A percentile compares a stretch with the other conserved stretches of the same genome.
These are phyloP conservation scores for Austroboletus novae-zelandiae DNA, from an alignment of 1,284 basidiomycete species.

Conservation along the genomic window DNA sequence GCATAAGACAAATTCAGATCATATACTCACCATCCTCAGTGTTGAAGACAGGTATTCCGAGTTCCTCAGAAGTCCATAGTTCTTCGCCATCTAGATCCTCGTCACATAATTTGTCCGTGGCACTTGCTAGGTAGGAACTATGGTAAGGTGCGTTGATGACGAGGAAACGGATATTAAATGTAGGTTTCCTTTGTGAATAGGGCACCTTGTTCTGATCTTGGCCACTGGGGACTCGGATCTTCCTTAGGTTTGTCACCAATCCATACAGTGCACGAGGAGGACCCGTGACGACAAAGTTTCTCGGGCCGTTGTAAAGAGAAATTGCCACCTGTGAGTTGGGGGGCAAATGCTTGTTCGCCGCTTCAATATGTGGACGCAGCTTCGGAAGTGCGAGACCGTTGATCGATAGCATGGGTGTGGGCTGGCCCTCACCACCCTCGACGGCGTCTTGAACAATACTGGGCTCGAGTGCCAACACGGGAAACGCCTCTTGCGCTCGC, in stretches of 20 bases:
- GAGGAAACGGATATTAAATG: conserved; percentile 92
- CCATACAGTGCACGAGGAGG: conserved; percentile 92
- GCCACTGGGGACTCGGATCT: conserved; percentile 83
- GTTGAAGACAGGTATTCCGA: conserved; percentile 86
- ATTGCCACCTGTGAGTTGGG: conserved; percentile 78
- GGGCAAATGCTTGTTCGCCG: conserved; percentile 87
- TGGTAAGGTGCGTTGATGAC: conserved; percentile 96
- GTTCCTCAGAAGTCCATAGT: conserved; percentile 73
- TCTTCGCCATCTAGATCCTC: conserved; percentile 79
- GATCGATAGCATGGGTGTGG: conserved; percentile 92
- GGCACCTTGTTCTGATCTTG: conserved; percentile 93
- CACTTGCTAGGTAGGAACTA: conserved; percentile 80
- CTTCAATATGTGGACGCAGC: conserved; percentile 80
- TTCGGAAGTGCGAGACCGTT: conserved; percentile 79
- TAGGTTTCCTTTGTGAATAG: conserved; percentile 92
- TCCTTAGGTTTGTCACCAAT: conserved; percentile 86
- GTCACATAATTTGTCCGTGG: conserved; percentile 71
- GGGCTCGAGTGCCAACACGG: conserved; percentile 89
- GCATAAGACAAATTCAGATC: conserved; percentile 2
- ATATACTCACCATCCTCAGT: conserved; percentile 80
- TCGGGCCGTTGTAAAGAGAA: conserved; percentile 90
- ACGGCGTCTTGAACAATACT: conserved; percentile 83
- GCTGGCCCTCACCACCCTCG: conserved; percentile 90
- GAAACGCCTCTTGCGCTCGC: conserved; percentile 93
- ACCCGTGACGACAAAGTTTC: conserved; percentile 91